Evolutionary conservation across 306 rosid genomes (phyloP).

Genomic region (Pterocarpus santalinus): DNA sequence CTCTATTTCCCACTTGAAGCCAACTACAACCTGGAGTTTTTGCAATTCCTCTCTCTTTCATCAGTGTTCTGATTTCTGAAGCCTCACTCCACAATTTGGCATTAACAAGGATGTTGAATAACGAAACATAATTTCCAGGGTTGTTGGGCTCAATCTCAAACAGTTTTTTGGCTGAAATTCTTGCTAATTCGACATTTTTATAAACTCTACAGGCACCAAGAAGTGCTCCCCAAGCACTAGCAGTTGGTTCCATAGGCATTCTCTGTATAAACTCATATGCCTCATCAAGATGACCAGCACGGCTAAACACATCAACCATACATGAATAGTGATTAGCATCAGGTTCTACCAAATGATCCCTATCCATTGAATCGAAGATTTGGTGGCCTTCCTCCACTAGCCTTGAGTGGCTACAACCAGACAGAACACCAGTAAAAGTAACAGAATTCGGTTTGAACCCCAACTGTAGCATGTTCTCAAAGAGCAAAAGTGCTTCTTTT

Average conservation of each 20-base stretch:
- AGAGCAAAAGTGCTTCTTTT: slow-evolving; percentile 59
- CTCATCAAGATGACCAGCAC: slow-evolving; percentile 62
- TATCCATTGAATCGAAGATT: slow-evolving; percentile 59
- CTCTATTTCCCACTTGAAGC: slow-evolving; percentile 65
- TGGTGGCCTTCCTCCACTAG: slow-evolving; percentile 58
- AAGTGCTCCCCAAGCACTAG: slow-evolving; percentile 69
- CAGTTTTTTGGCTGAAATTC: slow-evolving; percentile 58
- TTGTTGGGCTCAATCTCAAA: slow-evolving; percentile 68
- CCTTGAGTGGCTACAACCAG: slow-evolving; percentile 71
- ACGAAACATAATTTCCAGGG: slow-evolving; percentile 57
- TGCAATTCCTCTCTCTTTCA: slow-evolving; percentile 61
- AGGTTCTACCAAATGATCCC: slow-evolving; percentile 59
- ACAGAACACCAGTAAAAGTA: slow-evolving; percentile 63
- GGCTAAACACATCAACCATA: slow-evolving; percentile 63
- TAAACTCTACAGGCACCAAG: slow-evolving; percentile 69
- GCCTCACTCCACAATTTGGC: slow-evolving; percentile 70
- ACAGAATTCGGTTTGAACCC: slow-evolving; percentile 59
- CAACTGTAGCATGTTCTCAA: slow-evolving; percentile 54
- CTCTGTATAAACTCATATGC: slow-evolving; percentile 58
- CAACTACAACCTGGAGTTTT: slow-evolving; percentile 73
- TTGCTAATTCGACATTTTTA: slow-evolving; percentile 58
- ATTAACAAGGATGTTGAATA: slow-evolving; percentile 58
- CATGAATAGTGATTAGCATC: slow-evolving; percentile 63
- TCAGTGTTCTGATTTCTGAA: slow-evolving; percentile 62
- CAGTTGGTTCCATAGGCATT: slow-evolving; percentile 68